Evolutionary conservation across 352 stramenopile species (phyloP).

Genomic region (Globisporangium spinosum): DNA sequence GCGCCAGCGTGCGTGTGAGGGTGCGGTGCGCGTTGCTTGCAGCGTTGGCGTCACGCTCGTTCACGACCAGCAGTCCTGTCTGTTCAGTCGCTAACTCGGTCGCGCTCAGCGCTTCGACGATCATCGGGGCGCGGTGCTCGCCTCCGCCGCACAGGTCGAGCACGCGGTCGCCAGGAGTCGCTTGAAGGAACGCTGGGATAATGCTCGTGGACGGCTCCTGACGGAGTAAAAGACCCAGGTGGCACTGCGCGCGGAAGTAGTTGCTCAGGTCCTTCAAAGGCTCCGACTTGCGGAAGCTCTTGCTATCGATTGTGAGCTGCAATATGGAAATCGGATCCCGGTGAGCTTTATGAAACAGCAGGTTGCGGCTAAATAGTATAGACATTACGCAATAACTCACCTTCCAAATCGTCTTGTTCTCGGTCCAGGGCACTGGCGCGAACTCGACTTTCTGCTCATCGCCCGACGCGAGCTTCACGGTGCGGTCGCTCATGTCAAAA

Average conservation of each 20-base stretch:
- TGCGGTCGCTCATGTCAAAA: conserved; percentile 53
- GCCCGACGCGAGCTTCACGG: conserved; percentile 53
- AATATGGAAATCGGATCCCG: neutral
- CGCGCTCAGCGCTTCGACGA: conserved; percentile 32
- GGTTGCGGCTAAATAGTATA: neutral
- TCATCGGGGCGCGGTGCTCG: conserved; percentile 59
- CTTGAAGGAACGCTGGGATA: conserved; percentile 91
- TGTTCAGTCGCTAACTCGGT: conserved; percentile 6
- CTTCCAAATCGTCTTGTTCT: conserved; percentile 73
- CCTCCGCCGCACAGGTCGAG: conserved; percentile 68
- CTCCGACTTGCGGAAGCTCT: conserved; percentile 86
- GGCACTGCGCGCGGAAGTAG: conserved; percentile 90
- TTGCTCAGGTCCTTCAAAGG: conserved; percentile 87
- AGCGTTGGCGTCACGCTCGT: conserved; percentile 58
- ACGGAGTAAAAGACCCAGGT: conserved; percentile 86
- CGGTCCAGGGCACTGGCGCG: conserved; percentile 60
- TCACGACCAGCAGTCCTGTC: conserved; percentile 54
- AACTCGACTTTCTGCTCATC: conserved; percentile 55
- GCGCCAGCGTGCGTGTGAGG: conserved; percentile 50
- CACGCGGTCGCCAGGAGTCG: conserved; percentile 75
- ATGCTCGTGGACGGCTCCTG: conserved; percentile 97
- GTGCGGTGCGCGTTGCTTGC: conserved; percentile 49
- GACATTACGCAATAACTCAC: conserved; percentile 15
- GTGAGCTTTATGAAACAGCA: neutral
- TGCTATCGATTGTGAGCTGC: conserved; percentile 58